Conservation (phyloP, 108 stramenopile species). For the Nannochloropsis oceanica region DNA sequence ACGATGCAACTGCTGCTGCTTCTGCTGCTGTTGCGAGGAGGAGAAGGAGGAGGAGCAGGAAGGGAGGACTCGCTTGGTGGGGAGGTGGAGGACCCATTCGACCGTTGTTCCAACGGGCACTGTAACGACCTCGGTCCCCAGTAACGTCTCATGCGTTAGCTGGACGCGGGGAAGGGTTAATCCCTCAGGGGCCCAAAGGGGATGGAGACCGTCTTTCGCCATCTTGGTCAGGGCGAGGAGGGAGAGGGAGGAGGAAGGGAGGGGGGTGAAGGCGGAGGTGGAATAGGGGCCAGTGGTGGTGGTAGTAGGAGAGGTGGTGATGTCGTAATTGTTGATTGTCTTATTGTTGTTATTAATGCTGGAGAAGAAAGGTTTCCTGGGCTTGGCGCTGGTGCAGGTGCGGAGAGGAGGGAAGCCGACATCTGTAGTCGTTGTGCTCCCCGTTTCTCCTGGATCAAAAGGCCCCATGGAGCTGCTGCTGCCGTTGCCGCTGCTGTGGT, state of each 20-base stretch:
- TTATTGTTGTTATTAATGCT: too few relatives aligned
- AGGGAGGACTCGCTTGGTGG: background rate
- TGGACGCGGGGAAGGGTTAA: background rate
- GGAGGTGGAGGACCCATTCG: background rate
- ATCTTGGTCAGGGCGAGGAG: background rate
- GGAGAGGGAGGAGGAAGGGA: background rate
- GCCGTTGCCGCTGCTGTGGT: too few relatives aligned
- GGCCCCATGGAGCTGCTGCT: too few relatives aligned
- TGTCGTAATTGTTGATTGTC: too few relatives aligned
- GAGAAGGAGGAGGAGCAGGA: background rate
- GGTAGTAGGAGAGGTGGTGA: too few relatives aligned
- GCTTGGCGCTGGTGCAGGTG: too few relatives aligned
- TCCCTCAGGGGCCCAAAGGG: background rate
- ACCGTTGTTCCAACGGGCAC: background rate
- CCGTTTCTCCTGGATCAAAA: too few relatives aligned
- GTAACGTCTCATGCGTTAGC: background rate
- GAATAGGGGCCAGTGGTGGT: too few relatives aligned
- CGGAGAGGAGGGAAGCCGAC: too few relatives aligned
- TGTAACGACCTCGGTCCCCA: background rate
- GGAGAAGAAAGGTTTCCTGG: too few relatives aligned
- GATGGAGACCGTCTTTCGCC: background rate
- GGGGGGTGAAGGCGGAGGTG: too few relatives aligned
- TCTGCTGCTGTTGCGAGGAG: background rate
- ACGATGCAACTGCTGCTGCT: background rate
- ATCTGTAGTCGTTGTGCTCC: too few relatives aligned